Base-by-base conservation (phyloP, 2,329 filamentous ascomycete genomes). In the Clathrospora elynae region DNA sequence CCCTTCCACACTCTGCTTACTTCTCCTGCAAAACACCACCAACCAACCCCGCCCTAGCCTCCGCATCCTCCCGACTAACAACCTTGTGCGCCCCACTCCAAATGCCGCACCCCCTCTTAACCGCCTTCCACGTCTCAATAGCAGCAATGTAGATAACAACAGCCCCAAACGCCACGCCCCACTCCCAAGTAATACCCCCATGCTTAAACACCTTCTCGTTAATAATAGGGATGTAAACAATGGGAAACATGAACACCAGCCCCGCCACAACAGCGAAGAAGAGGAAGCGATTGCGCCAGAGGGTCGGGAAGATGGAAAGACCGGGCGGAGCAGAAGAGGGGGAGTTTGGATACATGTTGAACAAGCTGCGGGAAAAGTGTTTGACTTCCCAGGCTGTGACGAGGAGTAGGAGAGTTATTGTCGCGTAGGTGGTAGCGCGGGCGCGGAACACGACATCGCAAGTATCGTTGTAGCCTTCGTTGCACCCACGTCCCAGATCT, bases 311-410 rank as follows among this genome's bases (percentile, higher is more conserved):
- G 33, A 74, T 48, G 7, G 65, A 68, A 2, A 70, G 51, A 7
- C 59, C 58, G 5, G 40, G 63, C 19, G 50, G 63, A 19, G 53
- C 48, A 1, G 24, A 34, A 4, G 36, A 30, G 2, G 58, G 47
- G 12, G 60, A 49, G 35, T 59, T 57, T 2, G 73, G 72, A 33
- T 75, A 71, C 55, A 76, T 69, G 55, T 75, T 74, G 62, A 75
- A 76, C 3, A 75, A 57, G 6, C 65, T 67, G 30, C 71, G 68
- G 10, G 69, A 64, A 23, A 75, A 71, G 44, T 75, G 72, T 50
- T 75, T 75, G 43, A 75, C 72, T 55, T 76, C 73, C 72, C 72
- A 75, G 2, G 74, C 74, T n/a, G 73, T 75, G 51, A 75, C 64
- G 14, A 74, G 71, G 7, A 75, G 66, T 0, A 75, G 58, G 3